Percentiles rank a stretch among this genome's conserved stretches.
Conservation (phyloP, 805 yeast genomes). For the Starmerella floris region DNA sequence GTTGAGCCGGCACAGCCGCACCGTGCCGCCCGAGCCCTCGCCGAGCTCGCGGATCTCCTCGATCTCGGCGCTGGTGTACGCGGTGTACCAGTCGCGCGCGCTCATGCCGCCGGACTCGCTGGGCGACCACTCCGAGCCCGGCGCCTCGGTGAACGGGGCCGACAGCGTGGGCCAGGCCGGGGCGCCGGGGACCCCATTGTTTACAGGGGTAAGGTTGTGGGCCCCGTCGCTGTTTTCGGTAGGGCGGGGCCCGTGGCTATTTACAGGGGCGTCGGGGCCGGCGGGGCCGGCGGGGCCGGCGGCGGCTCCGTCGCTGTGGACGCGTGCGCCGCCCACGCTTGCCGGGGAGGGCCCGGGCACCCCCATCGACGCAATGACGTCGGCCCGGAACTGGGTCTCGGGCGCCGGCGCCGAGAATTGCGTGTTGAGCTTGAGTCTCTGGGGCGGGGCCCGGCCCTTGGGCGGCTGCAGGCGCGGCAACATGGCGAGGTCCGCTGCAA, state of each 20-base stretch:
- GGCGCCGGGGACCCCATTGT: not conserved
- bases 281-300: not conserved
- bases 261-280: not conserved
- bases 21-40: constrained; percentile 92
- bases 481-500: too few relatives aligned
- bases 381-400: constrained; percentile 15
- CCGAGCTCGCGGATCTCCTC: constrained; percentile 62
- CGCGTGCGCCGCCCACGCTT: too few relatives aligned
- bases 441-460: constrained; percentile 15
- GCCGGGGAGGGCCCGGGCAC: not conserved
- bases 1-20: constrained; percentile 54
- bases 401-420: constrained; percentile 3
- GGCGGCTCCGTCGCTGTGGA: not conserved
- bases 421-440: constrained; percentile 15
- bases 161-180: not conserved
- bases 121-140: not conserved
- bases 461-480: constrained; percentile 21
- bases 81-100: constrained; percentile 16
- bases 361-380: constrained; percentile 15
- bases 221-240: not conserved
- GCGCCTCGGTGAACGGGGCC: not conserved
- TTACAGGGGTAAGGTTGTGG: not conserved
- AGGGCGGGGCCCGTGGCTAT: not conserved
- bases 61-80: constrained; percentile 31
- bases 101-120: constrained; percentile 9